Evolutionary conservation across 176 grass and related monocot genomes (phyloP).

Genomic region (Musa beccarii): DNA sequence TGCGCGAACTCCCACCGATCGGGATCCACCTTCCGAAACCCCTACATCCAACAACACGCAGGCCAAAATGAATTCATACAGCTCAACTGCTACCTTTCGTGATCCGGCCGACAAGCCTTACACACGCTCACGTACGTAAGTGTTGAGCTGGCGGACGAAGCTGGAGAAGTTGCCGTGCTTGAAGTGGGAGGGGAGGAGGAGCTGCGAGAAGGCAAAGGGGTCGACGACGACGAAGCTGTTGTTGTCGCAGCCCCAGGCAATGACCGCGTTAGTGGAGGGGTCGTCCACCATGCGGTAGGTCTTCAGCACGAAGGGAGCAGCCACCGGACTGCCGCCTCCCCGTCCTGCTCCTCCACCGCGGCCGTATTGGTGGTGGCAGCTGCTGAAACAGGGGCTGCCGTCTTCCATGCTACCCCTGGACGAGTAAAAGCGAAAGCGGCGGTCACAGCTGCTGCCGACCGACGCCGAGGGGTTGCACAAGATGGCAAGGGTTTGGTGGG

Average conservation of each 20-base stretch:
- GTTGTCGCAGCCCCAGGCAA: constrained; percentile 53
- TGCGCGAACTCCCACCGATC: constrained; percentile 83
- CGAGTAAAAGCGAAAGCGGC: too few relatives aligned
- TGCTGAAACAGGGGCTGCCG: background rate
- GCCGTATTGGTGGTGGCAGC: too few relatives aligned
- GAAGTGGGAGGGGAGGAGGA: constrained; percentile 70
- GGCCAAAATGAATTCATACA: too few relatives aligned
- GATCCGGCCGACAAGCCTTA: too few relatives aligned
- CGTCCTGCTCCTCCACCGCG: background rate
- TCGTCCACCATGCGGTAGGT: constrained; percentile 85
- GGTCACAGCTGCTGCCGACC: background rate
- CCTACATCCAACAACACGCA: constrained; percentile 22
- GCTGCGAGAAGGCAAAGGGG: constrained; percentile 65
- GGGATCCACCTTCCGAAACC: constrained; percentile 81
- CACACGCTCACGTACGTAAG: constrained; percentile 39
- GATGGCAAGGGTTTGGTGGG: constrained; percentile 26
- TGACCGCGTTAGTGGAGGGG: constrained; percentile 42
- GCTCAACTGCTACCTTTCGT: too few relatives aligned
- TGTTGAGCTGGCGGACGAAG: constrained; percentile 94
- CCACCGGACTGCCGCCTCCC: constrained; percentile 4
- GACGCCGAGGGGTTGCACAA: background rate
- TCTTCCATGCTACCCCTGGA: constrained; percentile 1
- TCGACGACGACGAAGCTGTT: constrained; percentile 89
- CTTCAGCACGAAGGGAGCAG: constrained; percentile 72
- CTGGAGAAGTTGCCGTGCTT: constrained; percentile 95